Evolutionary conservation across 208 protist species (phyloP).

Genomic region (Crithidia bombi): DNA sequence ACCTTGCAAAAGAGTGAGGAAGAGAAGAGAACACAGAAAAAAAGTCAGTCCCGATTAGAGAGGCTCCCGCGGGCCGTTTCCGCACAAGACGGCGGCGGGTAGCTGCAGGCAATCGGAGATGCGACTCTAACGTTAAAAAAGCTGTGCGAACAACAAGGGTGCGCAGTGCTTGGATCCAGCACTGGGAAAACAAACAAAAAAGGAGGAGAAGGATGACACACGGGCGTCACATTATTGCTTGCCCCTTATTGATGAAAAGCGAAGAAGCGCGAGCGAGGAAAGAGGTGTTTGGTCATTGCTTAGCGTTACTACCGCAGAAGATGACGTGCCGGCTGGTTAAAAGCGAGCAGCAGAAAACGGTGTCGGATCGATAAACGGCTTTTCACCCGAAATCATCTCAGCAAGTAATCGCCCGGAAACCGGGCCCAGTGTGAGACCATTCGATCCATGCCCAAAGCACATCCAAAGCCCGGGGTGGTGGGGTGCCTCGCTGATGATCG

Average conservation of each 20-base stretch:
- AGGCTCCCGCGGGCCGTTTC: no score
- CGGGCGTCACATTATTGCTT: neutral
- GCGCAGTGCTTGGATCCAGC: neutral
- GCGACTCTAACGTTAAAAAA: no score
- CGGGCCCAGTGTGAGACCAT: slow-evolving; percentile 29
- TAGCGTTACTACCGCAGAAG: no score
- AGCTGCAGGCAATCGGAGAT: no score
- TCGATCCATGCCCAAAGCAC: slow-evolving; percentile 33
- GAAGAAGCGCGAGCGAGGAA: no score
- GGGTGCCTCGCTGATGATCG: slow-evolving; percentile 29
- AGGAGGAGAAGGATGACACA: neutral
- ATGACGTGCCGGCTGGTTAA: no score
- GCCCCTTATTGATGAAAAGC: neutral
- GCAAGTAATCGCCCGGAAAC: slow-evolving; percentile 30
- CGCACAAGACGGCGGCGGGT: no score
- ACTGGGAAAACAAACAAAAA: neutral
- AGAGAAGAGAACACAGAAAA: no score
- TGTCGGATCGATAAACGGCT: slow-evolving; percentile 30
- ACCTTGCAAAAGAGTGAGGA: no score
- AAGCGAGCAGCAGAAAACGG: slow-evolving; percentile 35
- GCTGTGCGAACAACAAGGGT: neutral
- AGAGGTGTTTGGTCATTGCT: no score
- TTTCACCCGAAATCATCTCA: slow-evolving; percentile 30
- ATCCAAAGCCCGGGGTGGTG: slow-evolving; percentile 30
- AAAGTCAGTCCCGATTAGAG: no score